These are phyloP conservation scores for Trichoderma sp. DNA, from an alignment of 2,329 filamentous ascomycete genomes.

Conservation along the genomic window DNA sequence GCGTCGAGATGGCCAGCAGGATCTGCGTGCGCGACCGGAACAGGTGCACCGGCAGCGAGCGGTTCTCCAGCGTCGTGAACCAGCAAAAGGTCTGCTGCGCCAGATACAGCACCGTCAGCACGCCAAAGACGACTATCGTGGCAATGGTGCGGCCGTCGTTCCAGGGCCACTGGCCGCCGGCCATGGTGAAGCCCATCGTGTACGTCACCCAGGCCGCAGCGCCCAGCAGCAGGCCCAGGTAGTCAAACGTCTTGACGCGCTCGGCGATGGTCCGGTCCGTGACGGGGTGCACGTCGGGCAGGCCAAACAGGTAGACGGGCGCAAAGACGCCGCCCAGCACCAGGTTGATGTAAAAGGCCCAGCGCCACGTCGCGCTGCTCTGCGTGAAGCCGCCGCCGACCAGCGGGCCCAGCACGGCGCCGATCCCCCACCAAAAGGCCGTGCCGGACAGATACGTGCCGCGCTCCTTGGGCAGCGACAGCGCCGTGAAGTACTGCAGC, in stretches of 20 bases:
- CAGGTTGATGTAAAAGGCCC: conserved; percentile 55
- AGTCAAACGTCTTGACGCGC: conserved; percentile 45
- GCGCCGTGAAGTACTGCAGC: conserved; percentile 15
- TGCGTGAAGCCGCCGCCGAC: conserved; percentile 45
- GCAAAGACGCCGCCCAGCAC: conserved; percentile 35
- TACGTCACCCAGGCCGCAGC: conserved; percentile 28
- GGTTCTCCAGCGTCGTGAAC: conserved; percentile 7
- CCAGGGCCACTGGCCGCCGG: conserved; percentile 51
- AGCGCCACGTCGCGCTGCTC: conserved; percentile 20
- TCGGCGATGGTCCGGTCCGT: conserved; percentile 8
- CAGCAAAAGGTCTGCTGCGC: conserved; percentile 6
- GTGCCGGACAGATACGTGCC: conserved; percentile 32
- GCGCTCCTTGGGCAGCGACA: conserved; percentile 34
- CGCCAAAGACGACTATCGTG: conserved; percentile 45
- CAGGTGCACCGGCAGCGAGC: conserved; percentile 17
- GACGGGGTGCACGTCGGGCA: conserved; percentile 10
- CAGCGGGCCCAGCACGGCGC: conserved; percentile 43
- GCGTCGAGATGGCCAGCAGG: conserved; percentile 26
- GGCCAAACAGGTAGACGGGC: conserved; percentile 11
- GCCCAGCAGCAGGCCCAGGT: conserved; percentile 10
- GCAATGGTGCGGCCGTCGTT: conserved; percentile 45
- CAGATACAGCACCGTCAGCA: conserved; percentile 32
- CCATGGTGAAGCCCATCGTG: conserved; percentile 52
- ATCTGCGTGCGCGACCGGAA: conserved; percentile 19
- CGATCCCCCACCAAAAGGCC: conserved; percentile 26